Base-by-base conservation (phyloP, 768 basidiomycete genomes). In the Candolleomyces eurysporus region DNA sequence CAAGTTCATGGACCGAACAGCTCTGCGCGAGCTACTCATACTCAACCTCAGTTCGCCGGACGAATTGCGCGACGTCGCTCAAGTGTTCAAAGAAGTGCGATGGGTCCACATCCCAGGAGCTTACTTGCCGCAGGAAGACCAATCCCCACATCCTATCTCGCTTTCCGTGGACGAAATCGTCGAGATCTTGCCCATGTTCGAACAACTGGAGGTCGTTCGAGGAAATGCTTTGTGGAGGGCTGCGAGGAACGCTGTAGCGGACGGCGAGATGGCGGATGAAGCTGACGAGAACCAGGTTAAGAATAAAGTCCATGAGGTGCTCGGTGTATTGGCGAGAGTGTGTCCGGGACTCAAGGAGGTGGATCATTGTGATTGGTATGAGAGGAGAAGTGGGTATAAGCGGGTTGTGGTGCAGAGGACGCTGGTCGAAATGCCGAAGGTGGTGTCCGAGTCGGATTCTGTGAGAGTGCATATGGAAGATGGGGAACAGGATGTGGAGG, bases 181-280 rank as follows among this genome's bases (percentile, higher is more conserved):
- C 13, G 67, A 72, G 39, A 68, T 80, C 14, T 67, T 84, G 0
- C 72, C 79, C 1, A 71, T 66, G 14, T 82, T 83, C 61, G 64
- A 64, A 3, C 73, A 77, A 16, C 77, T 84, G 13, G 72, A 80
- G 64, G 75, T 79, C 0, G 78, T 83, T 63, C 74, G 76, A 46
- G 80, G 81, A 11, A 62, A 67, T 31, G 78, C 75, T 14, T 66
- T 82, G 1, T 84, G 82, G 82, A 63, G 63, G 4, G 75, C 79
- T 13, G 75, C 36, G 40, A 39, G 40, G 10, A 5, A n/a, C n/a
- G 21, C 31, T 14, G 14, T 39, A 5, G 67, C 70, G 21, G 64
- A 72, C 45, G 65, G 73, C 54, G 74, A 74, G 64, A 11, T 8
- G 6, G 36, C 8, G 11, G 36, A 8, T 11, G 36, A 36, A 7